Conservation (phyloP, 2,329 filamentous ascomycete species). For the Trichophyton schoenleinii region DNA sequence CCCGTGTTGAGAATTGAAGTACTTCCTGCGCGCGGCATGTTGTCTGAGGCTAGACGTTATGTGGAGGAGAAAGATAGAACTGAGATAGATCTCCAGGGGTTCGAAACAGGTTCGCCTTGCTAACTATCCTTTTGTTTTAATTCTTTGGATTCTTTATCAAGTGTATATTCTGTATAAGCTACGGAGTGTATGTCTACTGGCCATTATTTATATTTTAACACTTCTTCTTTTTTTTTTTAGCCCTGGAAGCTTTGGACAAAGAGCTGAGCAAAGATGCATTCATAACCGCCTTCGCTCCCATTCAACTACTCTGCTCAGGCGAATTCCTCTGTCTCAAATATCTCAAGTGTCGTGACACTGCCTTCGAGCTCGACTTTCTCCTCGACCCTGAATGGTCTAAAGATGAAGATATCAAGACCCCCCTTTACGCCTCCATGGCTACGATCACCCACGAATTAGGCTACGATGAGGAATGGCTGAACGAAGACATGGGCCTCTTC, state of each 20-base stretch:
- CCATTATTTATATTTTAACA: neutral
- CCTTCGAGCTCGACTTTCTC: conserved; percentile 23
- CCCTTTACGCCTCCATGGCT: conserved; percentile 16
- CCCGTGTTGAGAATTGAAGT: neutral
- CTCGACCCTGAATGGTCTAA: conserved; percentile 23
- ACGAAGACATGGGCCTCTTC: conserved; percentile 7
- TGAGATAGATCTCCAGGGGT: neutral
- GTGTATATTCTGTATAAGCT: neutral
- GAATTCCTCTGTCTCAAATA: conserved; percentile 23
- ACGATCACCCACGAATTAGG: neutral
- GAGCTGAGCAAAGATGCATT: conserved; percentile 22
- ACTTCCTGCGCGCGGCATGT: neutral
- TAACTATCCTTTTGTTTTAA: neutral
- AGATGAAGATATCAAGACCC: conserved; percentile 22
- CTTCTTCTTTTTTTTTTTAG: conserved; percentile 8
- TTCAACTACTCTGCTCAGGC: conserved; percentile 21
- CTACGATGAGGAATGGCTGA: conserved; percentile 7
- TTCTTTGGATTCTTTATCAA: no score
- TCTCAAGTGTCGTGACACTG: conserved; percentile 22
- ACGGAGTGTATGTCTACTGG: no score
- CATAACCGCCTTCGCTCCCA: conserved; percentile 23
- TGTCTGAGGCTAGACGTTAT: neutral
- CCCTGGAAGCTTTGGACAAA: conserved; percentile 21
- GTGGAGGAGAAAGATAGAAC: neutral
- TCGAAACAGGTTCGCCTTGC: neutral